phyloP scores from a whole-genome alignment of 129 eudicot genomes.

The Artemisia argyi region DNA sequence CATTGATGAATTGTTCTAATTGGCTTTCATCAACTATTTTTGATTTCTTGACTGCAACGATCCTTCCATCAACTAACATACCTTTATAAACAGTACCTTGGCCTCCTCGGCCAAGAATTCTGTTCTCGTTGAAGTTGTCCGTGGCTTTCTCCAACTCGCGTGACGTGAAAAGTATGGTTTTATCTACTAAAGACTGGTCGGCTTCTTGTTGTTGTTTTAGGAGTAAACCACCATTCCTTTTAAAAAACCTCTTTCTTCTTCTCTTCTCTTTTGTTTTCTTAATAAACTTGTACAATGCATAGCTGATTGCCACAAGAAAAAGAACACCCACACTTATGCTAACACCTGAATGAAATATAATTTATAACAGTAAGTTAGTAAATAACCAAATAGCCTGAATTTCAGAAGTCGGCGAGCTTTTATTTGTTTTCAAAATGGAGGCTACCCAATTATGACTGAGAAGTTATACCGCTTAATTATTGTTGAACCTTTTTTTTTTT shows the following conservation, averaged over 20 bases:
- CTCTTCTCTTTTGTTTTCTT: neutral
- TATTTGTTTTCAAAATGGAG: neutral
- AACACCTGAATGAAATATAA: neutral
- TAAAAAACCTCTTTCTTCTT: neutral
- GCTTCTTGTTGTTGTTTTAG: neutral
- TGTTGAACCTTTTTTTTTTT: too few species aligned
- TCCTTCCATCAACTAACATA: neutral
- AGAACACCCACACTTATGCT: constrained; percentile 1
- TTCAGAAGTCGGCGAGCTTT: neutral
- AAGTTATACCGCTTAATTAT: too few species aligned
- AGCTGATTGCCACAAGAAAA: neutral
- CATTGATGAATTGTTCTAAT: constrained; percentile 1
- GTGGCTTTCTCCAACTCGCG: neutral
- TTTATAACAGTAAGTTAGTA: neutral
- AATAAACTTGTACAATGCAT: neutral
- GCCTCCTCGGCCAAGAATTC: constrained; percentile 11
- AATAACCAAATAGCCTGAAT: neutral
- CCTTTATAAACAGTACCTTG: constrained; percentile 3
- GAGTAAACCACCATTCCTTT: constrained; percentile 5
- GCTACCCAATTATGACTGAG: neutral
- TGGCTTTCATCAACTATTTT: constrained; percentile 3
- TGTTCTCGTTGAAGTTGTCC: neutral
- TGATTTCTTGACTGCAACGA: constrained; percentile 1
- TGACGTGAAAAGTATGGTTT: neutral
- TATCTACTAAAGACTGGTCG: neutral